These are phyloP conservation scores for Rubia yunnanensis DNA, from an alignment of 257 asterid genomes.

Conservation along the genomic window DNA sequence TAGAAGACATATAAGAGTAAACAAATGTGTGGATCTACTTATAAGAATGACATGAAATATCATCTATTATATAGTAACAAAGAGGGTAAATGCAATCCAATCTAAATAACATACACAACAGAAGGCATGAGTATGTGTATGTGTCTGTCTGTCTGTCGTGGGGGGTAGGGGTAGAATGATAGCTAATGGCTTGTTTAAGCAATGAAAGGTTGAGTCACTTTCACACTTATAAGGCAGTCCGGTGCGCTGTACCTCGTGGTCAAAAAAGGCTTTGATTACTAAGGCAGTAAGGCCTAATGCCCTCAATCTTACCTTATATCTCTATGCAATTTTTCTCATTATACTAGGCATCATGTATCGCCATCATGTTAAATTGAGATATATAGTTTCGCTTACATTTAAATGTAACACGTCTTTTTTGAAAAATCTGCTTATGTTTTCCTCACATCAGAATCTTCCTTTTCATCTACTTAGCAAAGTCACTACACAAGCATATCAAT, in stretches of 20 bases:
- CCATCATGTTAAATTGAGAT: too few species aligned
- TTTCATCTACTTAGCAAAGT: neutral
- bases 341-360: too few species aligned
- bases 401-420: neutral
- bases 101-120: neutral
- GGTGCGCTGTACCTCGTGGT: neutral
- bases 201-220: neutral
- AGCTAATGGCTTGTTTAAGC: neutral
- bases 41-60: neutral
- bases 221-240: too few species aligned
- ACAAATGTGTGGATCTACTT: neutral
- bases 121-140: neutral
- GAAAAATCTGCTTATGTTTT: neutral
- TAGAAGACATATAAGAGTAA: neutral
- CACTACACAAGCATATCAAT: neutral
- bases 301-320: neutral
- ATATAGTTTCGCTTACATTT: neutral
- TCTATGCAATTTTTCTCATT: neutral
- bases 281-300: neutral
- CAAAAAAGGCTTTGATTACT: neutral
- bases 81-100: neutral
- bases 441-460: neutral
- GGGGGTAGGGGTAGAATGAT: neutral
- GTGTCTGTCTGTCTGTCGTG: neutral
- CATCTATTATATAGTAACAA: neutral